Evolutionary conservation across 1,284 basidiomycete genomes (phyloP).

Genomic region (Mycena sp.): DNA sequence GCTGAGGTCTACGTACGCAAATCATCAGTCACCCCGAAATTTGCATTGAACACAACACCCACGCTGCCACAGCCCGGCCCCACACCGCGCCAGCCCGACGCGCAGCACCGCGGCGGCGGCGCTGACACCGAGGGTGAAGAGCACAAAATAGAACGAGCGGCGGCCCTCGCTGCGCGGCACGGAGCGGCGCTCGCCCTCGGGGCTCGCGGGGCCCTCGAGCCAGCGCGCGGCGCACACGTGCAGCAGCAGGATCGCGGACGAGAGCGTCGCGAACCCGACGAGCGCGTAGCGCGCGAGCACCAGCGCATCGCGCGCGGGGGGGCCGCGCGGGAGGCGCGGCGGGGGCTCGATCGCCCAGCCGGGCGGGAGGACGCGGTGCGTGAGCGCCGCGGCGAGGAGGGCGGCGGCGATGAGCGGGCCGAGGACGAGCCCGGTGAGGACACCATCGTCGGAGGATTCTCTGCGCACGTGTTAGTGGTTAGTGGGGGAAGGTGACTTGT

Average conservation of each 20-base stretch:
- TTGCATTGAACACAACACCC: slow-evolving; percentile 30
- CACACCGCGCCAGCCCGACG: slow-evolving; percentile 51
- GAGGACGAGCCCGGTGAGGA: slow-evolving; percentile 81
- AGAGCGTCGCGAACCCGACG: slow-evolving; percentile 82
- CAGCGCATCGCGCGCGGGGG: slow-evolving; percentile 62
- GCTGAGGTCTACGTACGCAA: slow-evolving; percentile 72
- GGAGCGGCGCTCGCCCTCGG: slow-evolving; percentile 74
- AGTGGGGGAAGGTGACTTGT: neutral
- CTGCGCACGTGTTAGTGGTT: slow-evolving; percentile 52
- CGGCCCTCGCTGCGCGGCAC: slow-evolving; percentile 78
- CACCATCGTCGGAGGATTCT: slow-evolving; percentile 85
- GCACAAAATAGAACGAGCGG: slow-evolving; percentile 67
- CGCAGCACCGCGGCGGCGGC: slow-evolving; percentile 58
- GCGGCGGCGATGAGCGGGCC: slow-evolving; percentile 80
- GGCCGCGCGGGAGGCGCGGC: slow-evolving; percentile 50
- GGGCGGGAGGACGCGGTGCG: slow-evolving; percentile 54
- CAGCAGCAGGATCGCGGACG: slow-evolving; percentile 79
- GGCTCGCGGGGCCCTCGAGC: slow-evolving; percentile 64
- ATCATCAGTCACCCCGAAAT: slow-evolving; percentile 1
- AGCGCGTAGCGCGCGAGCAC: slow-evolving; percentile 77
- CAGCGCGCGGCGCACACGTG: slow-evolving; percentile 82
- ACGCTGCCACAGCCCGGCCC: slow-evolving; percentile 76
- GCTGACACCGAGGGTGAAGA: slow-evolving; percentile 67
- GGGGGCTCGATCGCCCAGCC: slow-evolving; percentile 85
- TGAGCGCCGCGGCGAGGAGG: slow-evolving; percentile 65